Base-by-base conservation (phyloP, 495 filamentous ascomycete species). In the Elasticomyces elasticus region DNA sequence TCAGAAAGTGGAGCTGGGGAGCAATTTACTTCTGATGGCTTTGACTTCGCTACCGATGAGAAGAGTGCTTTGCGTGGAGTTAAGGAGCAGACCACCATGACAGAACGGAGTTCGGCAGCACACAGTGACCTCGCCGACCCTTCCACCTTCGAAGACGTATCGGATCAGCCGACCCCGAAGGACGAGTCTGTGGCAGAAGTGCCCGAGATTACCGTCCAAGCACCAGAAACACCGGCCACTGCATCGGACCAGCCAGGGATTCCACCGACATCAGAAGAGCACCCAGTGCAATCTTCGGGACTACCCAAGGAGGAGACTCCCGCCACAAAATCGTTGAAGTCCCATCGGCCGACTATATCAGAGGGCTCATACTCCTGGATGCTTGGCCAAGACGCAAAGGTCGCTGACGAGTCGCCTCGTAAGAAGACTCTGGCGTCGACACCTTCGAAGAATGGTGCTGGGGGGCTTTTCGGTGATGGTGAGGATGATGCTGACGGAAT, bases 351-450 rank as follows among this genome's bases (percentile, higher is more conserved):
- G 15, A 76, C 76, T 15, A 73, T 98, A 15, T 83, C 89, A 15
- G 83, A 95, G 56, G 89, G 89, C 25, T 84, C 82, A 9, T 96
- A 95, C 65, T 85, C 90, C 11, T 98, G 90, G 90, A 97, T 98
- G 89, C 76, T 98, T n/a, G 80, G 76, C 24, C 72, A 77, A 51
- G 74, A 73, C 53, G 35, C 12, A 3, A 40, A 15, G 35, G 35
- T 17, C 35, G 12, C 35, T 17, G 15, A 12, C 35, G 4, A 5
- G 4, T 3, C 35, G 12, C 12, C 13, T 13, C 5, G 35, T 5
- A 40, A 40, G 35, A 13, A 12, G 5, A 5, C 35, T 40, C 13
- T 17, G 35, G 31, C 26, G 20, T 38, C 56, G 17, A 45, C 45
- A 22, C 53, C 52, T 4, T 27, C 47, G 35, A 17, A 40, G 35